phyloP scores from a whole-genome alignment of 371 early-diverging fungal species.

The Apophysomyces ossiformis region DNA sequence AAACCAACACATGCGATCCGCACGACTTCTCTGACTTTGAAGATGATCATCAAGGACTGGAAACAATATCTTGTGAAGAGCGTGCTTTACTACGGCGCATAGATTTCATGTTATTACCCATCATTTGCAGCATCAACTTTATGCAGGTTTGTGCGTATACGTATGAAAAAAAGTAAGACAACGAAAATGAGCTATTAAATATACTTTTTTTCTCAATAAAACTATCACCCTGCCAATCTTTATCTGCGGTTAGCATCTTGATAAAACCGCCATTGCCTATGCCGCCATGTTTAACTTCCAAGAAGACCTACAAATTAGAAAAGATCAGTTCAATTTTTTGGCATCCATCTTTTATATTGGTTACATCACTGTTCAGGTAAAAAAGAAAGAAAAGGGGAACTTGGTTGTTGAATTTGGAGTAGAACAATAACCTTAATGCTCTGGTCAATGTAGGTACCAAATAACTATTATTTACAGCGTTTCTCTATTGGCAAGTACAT shows the following conservation, averaged over 20 bases:
- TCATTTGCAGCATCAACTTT: slow-evolving; percentile 42
- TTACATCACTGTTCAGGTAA: slow-evolving; percentile 36
- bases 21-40: slow-evolving; percentile 12
- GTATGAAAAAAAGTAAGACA: no score
- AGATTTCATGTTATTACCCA: slow-evolving; percentile 37
- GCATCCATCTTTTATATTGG: slow-evolving; percentile 46
- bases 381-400: background rate
- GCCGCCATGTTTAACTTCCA: slow-evolving; percentile 34
- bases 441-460: slow-evolving; percentile 32
- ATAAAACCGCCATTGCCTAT: slow-evolving; percentile 37
- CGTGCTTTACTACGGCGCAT: slow-evolving; percentile 41
- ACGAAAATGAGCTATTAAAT: no score
- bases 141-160: slow-evolving; percentile 30
- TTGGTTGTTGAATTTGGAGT: no score
- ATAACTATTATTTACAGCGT: slow-evolving; percentile 45
- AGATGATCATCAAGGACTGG: slow-evolving; percentile 6
- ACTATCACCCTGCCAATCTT: no score
- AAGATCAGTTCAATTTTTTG: slow-evolving; percentile 31
- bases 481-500: slow-evolving; percentile 38
- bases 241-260: slow-evolving; percentile 29
- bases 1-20: background rate
- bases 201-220: no score
- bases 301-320: slow-evolving; percentile 27
- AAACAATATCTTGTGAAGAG: slow-evolving; percentile 36
- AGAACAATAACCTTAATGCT: no score